Conservation (phyloP, 345 rosid species). For the Citropsis articulata region DNA sequence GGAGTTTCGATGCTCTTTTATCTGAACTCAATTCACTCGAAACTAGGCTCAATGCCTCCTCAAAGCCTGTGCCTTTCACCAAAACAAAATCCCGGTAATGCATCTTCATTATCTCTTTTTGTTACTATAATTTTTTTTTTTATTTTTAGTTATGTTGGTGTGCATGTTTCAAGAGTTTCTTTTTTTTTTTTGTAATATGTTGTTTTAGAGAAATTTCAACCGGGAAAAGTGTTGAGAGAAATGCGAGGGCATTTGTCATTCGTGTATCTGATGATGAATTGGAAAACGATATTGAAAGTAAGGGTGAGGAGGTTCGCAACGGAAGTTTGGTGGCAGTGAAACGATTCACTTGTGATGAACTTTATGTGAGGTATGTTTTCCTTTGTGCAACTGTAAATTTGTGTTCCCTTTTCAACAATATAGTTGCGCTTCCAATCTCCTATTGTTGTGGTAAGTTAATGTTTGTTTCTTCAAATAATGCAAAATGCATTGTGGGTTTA, state of each 20-base stretch:
- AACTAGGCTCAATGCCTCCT: conserved; percentile 48
- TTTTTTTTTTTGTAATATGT: not conserved
- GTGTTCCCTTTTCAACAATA: not conserved
- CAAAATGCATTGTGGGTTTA: not conserved
- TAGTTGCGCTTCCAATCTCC: not conserved
- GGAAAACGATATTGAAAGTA: conserved; percentile 43
- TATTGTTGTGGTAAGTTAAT: conserved; percentile 4
- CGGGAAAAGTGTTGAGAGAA: conserved; percentile 34
- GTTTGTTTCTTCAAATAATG: not conserved
- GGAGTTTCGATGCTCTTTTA: conserved; percentile 58
- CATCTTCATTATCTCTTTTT: not conserved
- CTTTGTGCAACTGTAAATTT: not conserved
- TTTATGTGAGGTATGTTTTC: conserved; percentile 49
- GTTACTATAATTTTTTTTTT: too few relatives aligned
- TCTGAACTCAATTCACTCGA: conserved; percentile 69
- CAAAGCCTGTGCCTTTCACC: conserved; percentile 40
- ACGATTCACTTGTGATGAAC: conserved; percentile 46
- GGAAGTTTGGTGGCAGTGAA: conserved; percentile 26
- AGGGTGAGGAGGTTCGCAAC: conserved; percentile 31
- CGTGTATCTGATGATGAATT: conserved; percentile 54
- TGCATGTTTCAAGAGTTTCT: not conserved
- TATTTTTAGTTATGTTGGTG: not conserved
- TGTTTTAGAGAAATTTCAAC: conserved; percentile 16
- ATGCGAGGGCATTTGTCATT: conserved; percentile 54
- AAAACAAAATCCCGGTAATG: conserved; percentile 45